Evolutionary conservation across 1,284 basidiomycete species (phyloP), one percentile per base, ranked within the genome.

Genomic region (Pseudozyma sp.): DNA sequence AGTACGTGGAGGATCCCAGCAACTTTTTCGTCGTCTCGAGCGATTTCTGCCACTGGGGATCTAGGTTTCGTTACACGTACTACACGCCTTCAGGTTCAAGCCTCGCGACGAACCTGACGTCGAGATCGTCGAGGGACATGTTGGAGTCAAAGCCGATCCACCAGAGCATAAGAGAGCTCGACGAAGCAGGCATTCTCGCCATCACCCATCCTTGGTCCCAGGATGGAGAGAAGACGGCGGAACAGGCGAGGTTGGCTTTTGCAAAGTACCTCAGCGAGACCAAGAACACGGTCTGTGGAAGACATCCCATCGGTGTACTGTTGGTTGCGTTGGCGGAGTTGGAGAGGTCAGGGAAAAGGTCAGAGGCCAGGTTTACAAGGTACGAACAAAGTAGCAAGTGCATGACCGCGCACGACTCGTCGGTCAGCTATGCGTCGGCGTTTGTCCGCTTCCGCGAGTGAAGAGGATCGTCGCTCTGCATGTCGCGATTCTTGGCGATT

Each of bases 21-120:
- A 98, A 93, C 0, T 88, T 99, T 68, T 94, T 92, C 79, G 90
- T 99, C 43, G 88, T 97, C 57, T 97, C 94, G 4, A 93, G 92
- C 68, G 97, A 99, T 85, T 99, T 99, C 83, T 99, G 97, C 81
- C 96, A 99, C 84, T 99, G 96, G 95, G 94, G 77, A 65, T 88
- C 44, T 4, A 35, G 65, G 34, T 99, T 97, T 85, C 89, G 88
- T 19, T 96, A 95, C 84, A 97, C 94, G 0, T 91, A 90, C 82
- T 98, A 98, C 86, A 94, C 93, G 78, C 90, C 93, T 6, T 85
- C 89, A 0, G 40, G 87, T 85, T 62, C 85, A 13, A 83, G 86
- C 10, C 82, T 88, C 58, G 81, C 58, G 5, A 49, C 59, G 0
- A 34, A 42, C 16, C 54, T 74, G 17, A 55, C 59, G 5, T 6